Evolutionary conservation across 805 yeast genomes (phyloP), one percentile per base, ranked within the genome.

Genomic region (Tetrapisispora nanseiensis): DNA sequence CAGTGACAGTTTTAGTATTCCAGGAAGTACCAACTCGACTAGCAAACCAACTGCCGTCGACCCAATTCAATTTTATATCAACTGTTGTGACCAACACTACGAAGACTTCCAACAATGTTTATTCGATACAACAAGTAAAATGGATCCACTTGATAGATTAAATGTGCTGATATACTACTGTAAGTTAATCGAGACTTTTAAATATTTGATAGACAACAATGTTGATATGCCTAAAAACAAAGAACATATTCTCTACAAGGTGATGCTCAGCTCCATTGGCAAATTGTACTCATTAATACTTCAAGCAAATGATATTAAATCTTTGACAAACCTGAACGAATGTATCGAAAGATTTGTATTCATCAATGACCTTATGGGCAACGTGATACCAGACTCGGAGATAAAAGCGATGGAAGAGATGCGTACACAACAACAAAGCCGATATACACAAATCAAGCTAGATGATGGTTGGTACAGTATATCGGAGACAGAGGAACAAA

Each of bases 41-140:
- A 24, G 35, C 19, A 19, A 33, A 15, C 13, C 15, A 2, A 26
- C 19, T 4, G 3, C 22, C 2, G 37, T 37, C 22, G 62, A 55
- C 23, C 62, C 62, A 2, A 45, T 60, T 3, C 56, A 55, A 27
- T 61, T 61, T 41, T 60, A 59, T 43, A 37, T 57, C 23, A 45
- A 41, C 19, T 47, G 55, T 30, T 59, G 56, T 39, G 48, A 44
- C 15, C 55, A 58, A 16, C 62, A 60, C 40, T 52, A 53, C 38
- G 64, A 59, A 33, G 66, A 61, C 41, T 58, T 59, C 45, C 62
- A 60, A 34, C 63, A 58, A 41, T 58, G 64, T 44, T 36, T 60
- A n/a, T 41, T 60, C 11, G 63, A 56, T 28, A 53, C 57, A 1
- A 43, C 52, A 23, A 33, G 41, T 59, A 49, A 66, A 48, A 51